These are phyloP conservation scores for Hydnomerulius pinastri DNA, from an alignment of 768 basidiomycete genomes.

Conservation along the genomic window DNA sequence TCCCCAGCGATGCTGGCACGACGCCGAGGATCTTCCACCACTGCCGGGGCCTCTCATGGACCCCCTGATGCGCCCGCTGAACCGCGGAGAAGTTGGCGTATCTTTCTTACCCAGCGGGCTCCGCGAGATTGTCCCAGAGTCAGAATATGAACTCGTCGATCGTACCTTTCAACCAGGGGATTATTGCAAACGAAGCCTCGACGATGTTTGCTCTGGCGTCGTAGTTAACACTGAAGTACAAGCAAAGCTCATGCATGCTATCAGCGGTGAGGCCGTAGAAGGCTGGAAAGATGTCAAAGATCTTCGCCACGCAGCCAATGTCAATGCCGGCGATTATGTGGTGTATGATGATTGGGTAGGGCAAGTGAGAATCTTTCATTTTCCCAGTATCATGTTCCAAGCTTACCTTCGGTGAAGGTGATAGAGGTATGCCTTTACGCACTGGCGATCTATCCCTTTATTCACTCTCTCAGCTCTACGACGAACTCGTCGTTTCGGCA, in stretches of 20 bases:
- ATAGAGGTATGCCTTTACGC: conserved; percentile 60
- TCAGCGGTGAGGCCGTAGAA: conserved; percentile 58
- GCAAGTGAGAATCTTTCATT: conserved; percentile 55
- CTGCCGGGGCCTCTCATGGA: conserved; percentile 49
- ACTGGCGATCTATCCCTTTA: neutral
- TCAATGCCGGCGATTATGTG: conserved; percentile 83
- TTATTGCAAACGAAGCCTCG: conserved; percentile 75
- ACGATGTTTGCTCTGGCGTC: conserved; percentile 75
- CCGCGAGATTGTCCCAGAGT: conserved; percentile 73
- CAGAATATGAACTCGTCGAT: conserved; percentile 69
- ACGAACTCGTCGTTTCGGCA: conserved; percentile 77
- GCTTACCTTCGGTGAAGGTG: conserved; percentile 44
- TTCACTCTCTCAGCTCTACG: conserved; percentile 62
- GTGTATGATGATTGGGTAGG: conserved; percentile 86
- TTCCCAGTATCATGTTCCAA: conserved; percentile 6
- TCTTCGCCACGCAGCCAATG: conserved; percentile 55
- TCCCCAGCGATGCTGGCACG: conserved; percentile 85
- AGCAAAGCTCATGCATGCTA: conserved; percentile 73
- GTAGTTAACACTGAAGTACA: conserved; percentile 63
- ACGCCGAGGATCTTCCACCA: conserved; percentile 68
- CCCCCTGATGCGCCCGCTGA: conserved; percentile 73
- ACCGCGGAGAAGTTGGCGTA: conserved; percentile 81
- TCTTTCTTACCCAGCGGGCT: conserved; percentile 57
- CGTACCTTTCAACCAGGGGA: conserved; percentile 80
- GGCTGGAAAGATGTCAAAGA: conserved; percentile 66